Conservation (phyloP, 225 moss, liverwort and hornwort species). For the Asterella californica region DNA sequence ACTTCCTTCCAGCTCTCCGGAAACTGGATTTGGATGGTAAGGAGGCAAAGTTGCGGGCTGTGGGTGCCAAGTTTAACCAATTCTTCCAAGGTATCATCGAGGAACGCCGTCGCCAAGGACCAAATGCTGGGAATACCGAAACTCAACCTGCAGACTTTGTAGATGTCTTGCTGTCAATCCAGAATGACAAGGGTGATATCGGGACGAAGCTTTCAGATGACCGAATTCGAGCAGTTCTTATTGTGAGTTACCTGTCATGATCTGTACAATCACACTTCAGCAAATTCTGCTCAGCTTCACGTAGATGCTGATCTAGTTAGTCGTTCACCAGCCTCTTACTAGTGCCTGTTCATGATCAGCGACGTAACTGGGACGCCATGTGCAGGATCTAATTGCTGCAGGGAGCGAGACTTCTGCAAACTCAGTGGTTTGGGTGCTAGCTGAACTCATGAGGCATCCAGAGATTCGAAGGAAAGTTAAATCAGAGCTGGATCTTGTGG, state of each 20-base stretch:
- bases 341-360: too few relatives aligned
- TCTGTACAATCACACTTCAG: too few relatives aligned
- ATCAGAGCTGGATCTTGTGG: constrained; percentile 16
- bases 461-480: neutral
- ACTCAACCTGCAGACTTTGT: neutral
- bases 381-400: neutral
- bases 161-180: neutral
- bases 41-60: neutral
- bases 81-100: neutral
- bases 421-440: constrained; percentile 32
- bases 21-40: constrained; percentile 2
- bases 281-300: too few relatives aligned
- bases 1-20: neutral
- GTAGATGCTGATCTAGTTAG: too few relatives aligned
- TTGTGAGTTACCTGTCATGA: neutral
- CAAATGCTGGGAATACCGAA: neutral
- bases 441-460: constrained; percentile 28
- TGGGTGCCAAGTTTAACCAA: neutral
- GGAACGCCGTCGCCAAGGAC: neutral
- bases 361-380: too few relatives aligned
- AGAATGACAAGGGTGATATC: neutral
- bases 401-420: constrained; percentile 14
- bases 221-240: neutral
- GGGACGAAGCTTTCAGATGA: neutral
- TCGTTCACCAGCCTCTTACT: too few relatives aligned